A percentile compares a stretch with the other conserved stretches of the same genome.
phyloP scores from a whole-genome alignment of 1,284 basidiomycete species.

The Erythrobasidium hasegawianum region DNA sequence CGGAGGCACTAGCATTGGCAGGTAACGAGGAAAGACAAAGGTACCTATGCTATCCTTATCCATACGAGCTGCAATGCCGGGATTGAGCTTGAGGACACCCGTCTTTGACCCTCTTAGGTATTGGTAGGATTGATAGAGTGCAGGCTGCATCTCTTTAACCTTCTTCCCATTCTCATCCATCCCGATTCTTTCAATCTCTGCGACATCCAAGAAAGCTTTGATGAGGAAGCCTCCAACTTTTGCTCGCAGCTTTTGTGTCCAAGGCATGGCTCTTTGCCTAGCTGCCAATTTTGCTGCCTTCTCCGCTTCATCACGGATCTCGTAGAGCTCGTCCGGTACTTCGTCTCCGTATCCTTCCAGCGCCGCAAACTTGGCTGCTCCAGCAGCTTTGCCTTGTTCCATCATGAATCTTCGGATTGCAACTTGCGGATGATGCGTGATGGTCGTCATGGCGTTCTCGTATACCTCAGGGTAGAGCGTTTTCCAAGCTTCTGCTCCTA shows the following conservation, averaged over 20 bases:
- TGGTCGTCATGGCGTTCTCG: slow-evolving; percentile 36
- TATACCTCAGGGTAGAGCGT: slow-evolving; percentile 43
- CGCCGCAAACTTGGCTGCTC: slow-evolving; percentile 49
- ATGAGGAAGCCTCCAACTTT: slow-evolving; percentile 80
- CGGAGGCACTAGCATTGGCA: slow-evolving; percentile 93
- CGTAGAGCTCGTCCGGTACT: slow-evolving; percentile 56
- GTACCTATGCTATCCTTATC: slow-evolving; percentile 72
- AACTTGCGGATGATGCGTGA: not conserved
- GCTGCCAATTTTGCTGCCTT: slow-evolving; percentile 40
- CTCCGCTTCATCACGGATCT: slow-evolving; percentile 42
- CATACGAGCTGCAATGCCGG: slow-evolving; percentile 70
- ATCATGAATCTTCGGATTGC: slow-evolving; percentile 21
- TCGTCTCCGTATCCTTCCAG: slow-evolving; percentile 56
- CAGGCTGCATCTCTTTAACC: slow-evolving; percentile 60
- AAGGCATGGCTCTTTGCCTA: slow-evolving; percentile 64
- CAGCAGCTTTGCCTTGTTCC: slow-evolving; percentile 34
- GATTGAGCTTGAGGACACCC: slow-evolving; percentile 85
- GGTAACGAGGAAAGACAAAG: slow-evolving; percentile 82
- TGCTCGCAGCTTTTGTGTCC: slow-evolving; percentile 73
- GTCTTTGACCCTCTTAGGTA: slow-evolving; percentile 87
- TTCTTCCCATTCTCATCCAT: slow-evolving; percentile 44
- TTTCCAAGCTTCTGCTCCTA: slow-evolving; percentile 76
- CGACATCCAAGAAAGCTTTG: slow-evolving; percentile 76
- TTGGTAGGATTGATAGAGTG: slow-evolving; percentile 89
- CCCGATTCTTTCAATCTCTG: slow-evolving; percentile 63